A percentile compares a stretch with the other conserved stretches of the same genome.
These are phyloP conservation scores for Ophioceras dolichostomum DNA, from an alignment of 2,329 filamentous ascomycete genomes.

Conservation along the genomic window DNA sequence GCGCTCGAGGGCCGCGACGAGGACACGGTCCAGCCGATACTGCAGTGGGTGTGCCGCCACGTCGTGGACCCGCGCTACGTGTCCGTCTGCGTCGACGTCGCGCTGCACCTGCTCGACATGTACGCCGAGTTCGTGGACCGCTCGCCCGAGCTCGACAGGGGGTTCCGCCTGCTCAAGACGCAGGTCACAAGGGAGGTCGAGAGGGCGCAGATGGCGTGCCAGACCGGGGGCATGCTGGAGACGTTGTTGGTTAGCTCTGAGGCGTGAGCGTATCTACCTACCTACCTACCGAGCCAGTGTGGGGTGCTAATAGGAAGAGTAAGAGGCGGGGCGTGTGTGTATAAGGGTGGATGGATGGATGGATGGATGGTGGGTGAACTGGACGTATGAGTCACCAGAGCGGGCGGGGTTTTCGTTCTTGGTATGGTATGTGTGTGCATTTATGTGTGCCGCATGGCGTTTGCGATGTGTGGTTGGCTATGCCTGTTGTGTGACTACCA, in stretches of 20 bases:
- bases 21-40: constrained; percentile 64
- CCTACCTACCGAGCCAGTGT: too few relatives aligned
- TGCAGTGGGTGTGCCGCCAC: constrained; percentile 72
- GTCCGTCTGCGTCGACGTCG: constrained; percentile 69
- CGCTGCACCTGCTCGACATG: constrained; percentile 71
- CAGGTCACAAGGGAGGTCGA: constrained; percentile 69
- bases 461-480: too few relatives aligned
- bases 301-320: too few relatives aligned
- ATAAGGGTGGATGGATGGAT: not conserved
- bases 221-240: constrained; percentile 81
- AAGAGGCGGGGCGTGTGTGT: not conserved
- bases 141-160: constrained; percentile 58
- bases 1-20: constrained; percentile 76
- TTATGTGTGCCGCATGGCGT: too few relatives aligned
- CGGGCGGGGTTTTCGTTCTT: too few relatives aligned
- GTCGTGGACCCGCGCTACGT: constrained; percentile 77
- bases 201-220: constrained; percentile 68
- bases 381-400: too few relatives aligned
- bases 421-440: too few relatives aligned
- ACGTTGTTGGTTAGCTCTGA: constrained; percentile 36
- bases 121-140: constrained; percentile 72
- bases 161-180: constrained; percentile 56
- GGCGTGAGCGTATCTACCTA: too few relatives aligned
- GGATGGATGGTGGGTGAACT: too few relatives aligned
- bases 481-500: too few relatives aligned